Evolutionary conservation across 2,329 filamentous ascomycete species (phyloP).

Genomic region (Didymella glomerata): DNA sequence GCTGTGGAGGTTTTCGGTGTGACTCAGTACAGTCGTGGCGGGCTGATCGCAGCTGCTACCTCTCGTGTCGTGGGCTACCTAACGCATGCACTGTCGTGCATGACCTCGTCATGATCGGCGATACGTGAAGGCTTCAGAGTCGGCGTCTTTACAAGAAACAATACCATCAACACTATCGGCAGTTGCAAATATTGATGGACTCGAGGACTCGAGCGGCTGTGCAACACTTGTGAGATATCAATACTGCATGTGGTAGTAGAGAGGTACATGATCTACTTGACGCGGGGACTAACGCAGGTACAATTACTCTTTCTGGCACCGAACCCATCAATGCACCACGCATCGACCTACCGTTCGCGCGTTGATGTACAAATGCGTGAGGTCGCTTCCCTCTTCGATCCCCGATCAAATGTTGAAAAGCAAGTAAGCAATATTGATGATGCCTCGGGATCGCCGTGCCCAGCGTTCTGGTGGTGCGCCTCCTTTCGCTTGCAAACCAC

Average conservation of each 20-base stretch:
- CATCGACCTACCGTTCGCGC: conserved; percentile 7
- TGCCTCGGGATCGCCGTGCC: conserved; percentile 39
- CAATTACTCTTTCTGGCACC: neutral
- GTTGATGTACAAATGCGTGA: neutral
- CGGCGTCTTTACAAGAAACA: neutral
- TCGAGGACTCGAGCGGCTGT: neutral
- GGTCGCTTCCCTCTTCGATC: neutral
- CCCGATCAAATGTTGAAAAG: conserved; percentile 17
- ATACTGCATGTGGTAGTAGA: neutral
- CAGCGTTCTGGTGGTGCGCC: conserved; percentile 36
- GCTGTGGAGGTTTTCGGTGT: neutral
- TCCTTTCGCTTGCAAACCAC: conserved; percentile 41
- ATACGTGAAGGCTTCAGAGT: neutral
- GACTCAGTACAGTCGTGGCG: neutral
- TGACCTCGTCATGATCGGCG: conserved; percentile 1
- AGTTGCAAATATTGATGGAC: neutral
- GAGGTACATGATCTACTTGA: neutral
- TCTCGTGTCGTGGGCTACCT: conserved; percentile 1
- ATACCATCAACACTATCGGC: neutral
- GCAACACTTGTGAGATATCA: neutral
- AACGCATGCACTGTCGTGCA: neutral
- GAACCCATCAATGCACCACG: neutral
- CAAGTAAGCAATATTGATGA: conserved; percentile 17
- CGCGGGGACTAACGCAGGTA: neutral
- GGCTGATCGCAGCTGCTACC: neutral